Conservation (phyloP, 139 green algal genomes). For the Asterochloris erici region DNA sequence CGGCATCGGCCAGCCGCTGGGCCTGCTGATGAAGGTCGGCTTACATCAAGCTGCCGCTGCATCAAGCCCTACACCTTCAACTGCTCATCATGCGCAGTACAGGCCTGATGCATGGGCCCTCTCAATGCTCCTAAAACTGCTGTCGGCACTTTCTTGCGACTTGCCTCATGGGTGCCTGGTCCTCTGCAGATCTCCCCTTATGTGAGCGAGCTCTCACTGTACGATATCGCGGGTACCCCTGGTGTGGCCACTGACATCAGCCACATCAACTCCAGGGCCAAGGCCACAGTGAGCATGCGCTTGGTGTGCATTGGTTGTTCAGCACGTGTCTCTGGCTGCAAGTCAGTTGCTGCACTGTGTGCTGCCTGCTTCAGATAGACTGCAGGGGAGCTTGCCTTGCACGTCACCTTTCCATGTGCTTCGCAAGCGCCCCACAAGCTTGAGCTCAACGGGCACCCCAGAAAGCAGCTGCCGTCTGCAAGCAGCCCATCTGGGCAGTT, state of each 20-base stretch:
- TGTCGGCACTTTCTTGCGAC: neutral
- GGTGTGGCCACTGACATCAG: conserved; percentile 92
- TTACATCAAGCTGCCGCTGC: neutral
- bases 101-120: conserved; percentile 5
- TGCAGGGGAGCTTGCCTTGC: no score
- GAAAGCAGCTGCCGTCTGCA: no score
- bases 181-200: conserved; percentile 64
- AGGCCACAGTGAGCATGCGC: conserved; percentile 53
- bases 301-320: neutral
- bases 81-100: neutral
- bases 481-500: no score
- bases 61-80: neutral
- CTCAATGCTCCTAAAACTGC: conserved; percentile 28
- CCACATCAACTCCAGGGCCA: conserved; percentile 94
- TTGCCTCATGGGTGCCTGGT: neutral
- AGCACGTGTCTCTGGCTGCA: neutral
- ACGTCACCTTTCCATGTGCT: no score
- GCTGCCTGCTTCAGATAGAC: no score
- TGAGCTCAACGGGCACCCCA: no score
- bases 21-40: conserved; percentile 91
- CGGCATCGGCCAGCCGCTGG: conserved; percentile 89
- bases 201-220: conserved; percentile 76
- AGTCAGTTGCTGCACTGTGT: no score
- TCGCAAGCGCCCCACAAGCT: no score
- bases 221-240: conserved; percentile 83